phyloP scores from a whole-genome alignment of 169 alveolate genomes.

The Cardiosporidium cionae region DNA sequence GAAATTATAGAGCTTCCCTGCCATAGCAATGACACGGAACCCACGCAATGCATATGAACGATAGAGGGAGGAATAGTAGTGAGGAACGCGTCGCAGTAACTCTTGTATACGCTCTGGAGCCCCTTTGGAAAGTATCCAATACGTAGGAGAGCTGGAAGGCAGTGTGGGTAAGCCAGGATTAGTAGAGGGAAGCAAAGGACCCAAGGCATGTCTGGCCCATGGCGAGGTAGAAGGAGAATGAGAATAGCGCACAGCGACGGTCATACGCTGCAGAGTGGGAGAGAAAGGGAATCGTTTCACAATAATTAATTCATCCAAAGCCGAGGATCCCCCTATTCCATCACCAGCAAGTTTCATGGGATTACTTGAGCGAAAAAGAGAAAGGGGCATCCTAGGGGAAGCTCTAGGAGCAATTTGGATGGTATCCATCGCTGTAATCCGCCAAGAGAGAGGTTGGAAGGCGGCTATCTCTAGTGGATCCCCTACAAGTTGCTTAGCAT shows the following conservation, averaged over 20 bases:
- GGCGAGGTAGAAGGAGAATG: too few relatives aligned
- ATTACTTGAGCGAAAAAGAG: too few relatives aligned
- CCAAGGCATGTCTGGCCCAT: too few relatives aligned
- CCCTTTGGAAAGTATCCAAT: slow-evolving; percentile 80
- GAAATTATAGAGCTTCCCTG: too few relatives aligned
- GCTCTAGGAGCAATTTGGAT: too few relatives aligned
- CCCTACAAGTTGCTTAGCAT: slow-evolving; percentile 68
- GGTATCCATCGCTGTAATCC: neutral
- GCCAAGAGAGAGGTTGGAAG: slow-evolving; percentile 14
- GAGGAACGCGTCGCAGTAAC: slow-evolving; percentile 76
- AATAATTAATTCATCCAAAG: too few relatives aligned
- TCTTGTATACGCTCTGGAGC: slow-evolving; percentile 87
- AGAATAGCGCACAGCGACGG: slow-evolving; percentile 30
- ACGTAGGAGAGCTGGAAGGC: slow-evolving; percentile 17
- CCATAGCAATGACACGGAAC: too few relatives aligned
- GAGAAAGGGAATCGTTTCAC: slow-evolving; percentile 68
- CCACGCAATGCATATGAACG: slow-evolving; percentile 74
- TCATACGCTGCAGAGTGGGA: slow-evolving; percentile 75
- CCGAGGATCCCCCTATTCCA: too few relatives aligned
- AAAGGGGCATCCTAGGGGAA: too few relatives aligned
- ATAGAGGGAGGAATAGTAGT: slow-evolving; percentile 67
- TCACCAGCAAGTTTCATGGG: too few relatives aligned
- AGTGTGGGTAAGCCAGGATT: neutral
- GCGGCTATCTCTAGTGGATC: slow-evolving; percentile 91
- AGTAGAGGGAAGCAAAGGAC: too few relatives aligned